Percentiles rank a stretch among this genome's conserved stretches.
Conservation (phyloP, 2,329 filamentous ascomycete genomes). For the Chrysosporium queenslandicum region DNA sequence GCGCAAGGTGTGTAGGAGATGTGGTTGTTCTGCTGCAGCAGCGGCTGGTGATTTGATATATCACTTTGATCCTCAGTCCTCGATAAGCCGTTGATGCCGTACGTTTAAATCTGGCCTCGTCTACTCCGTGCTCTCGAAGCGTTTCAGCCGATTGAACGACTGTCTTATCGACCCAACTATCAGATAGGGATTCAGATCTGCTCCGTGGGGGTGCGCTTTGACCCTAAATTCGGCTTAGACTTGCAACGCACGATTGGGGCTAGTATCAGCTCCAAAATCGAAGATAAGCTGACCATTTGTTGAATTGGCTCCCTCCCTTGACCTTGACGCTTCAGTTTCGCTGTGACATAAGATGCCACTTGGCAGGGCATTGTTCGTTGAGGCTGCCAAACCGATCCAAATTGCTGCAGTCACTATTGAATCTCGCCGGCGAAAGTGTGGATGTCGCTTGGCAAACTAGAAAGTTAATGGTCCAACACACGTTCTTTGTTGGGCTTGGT, state of each 20-base stretch:
- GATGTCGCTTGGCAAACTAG: not conserved
- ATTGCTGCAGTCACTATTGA: not conserved
- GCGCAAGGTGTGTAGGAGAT: not conserved
- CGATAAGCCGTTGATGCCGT: not conserved
- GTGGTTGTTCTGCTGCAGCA: not conserved
- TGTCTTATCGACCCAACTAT: not conserved
- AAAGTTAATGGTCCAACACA: not conserved
- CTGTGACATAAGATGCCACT: no score
- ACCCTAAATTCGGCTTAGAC: not conserved
- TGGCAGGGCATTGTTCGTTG: constrained; percentile 2
- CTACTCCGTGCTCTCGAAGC: not conserved
- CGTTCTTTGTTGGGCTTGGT: no score
- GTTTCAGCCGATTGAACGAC: not conserved
- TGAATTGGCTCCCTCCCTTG: not conserved
- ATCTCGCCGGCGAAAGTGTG: not conserved
- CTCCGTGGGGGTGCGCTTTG: not conserved
- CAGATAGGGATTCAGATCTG: not conserved
- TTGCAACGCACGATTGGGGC: not conserved
- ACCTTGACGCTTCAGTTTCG: not conserved
- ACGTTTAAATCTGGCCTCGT: not conserved
- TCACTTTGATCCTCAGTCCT: not conserved
- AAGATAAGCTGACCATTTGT: not conserved
- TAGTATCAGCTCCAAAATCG: not conserved
- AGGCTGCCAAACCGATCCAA: not conserved
- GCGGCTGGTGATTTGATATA: not conserved